Base-by-base conservation (phyloP, 2,329 filamentous ascomycete species). In the Xylaria sp. region DNA sequence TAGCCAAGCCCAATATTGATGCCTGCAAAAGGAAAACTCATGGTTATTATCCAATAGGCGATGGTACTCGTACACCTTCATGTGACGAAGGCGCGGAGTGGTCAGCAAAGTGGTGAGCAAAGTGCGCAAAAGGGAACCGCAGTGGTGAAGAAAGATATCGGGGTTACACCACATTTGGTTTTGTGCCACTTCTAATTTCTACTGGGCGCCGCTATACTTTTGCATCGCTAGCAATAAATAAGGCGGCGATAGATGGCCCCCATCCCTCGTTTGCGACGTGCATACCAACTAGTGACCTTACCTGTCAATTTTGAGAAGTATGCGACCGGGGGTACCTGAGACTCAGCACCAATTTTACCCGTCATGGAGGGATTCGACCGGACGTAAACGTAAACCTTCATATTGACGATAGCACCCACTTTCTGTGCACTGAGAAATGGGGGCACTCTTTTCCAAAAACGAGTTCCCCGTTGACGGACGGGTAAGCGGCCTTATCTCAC, bases 401-500 rank as follows among this genome's bases (percentile, higher is more conserved):
- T n/a, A 12, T 32, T 30, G 21, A 51, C 19, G 21, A 19, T 50
- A 50, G 4, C 50, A 11, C 17, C 1, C 27, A n/a, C 27, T 30
- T 27, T 9, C 7, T 30, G 32, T 6, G 27, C 24, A n/a, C n/a
- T 36, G 32, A 55, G 30, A 55, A 36, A 74, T 72, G 69, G 69
- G 71, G 1, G 58, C 61, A 1, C 39, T 68, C 54, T 11, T 69
- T 4, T 70, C 71, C 0, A 73, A 67, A 51, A 90, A 91, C 71
- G 82, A 89, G 63, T 90, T 92, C 76, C 82, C 84, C 12, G 87
- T 92, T 11, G 84, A 89, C 71, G 88, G 88, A 54, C 85, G 85
- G 77, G 89, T 90, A 72, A 45, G 74, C 69, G 24, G 19, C 47
- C 51, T 32, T 32, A 19, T 19, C n/a, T 4, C 19, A 34, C 8